phyloP scores from a whole-genome alignment of 2,329 filamentous ascomycete genomes.

The Aspergillus tanneri region DNA sequence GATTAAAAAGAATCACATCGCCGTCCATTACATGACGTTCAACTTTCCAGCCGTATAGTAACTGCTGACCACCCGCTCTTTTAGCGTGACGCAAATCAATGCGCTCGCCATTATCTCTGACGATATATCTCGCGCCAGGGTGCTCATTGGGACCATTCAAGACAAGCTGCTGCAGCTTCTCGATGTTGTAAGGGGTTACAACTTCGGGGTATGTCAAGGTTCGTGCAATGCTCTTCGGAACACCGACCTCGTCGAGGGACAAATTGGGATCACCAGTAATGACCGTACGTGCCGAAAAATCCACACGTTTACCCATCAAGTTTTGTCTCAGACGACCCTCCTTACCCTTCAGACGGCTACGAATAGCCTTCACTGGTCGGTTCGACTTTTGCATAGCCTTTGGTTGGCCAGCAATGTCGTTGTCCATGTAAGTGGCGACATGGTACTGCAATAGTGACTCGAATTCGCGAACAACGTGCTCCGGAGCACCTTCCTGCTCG shows the following conservation, averaged over 20 bases:
- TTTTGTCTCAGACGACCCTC: conserved; percentile 97
- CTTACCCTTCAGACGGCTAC: conserved; percentile 97
- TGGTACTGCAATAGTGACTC: conserved; percentile 93
- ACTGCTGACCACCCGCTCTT: conserved; percentile 72
- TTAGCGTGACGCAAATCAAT: conserved; percentile 95
- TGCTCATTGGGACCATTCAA: conserved; percentile 93
- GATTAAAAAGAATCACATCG: conserved; percentile 99
- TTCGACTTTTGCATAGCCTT: conserved; percentile 96
- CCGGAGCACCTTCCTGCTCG: conserved; percentile 84
- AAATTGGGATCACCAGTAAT: conserved; percentile 98
- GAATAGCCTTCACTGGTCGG: conserved; percentile 92
- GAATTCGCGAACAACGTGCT: conserved; percentile 88
- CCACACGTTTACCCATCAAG: conserved; percentile 98
- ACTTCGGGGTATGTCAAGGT: conserved; percentile 96
- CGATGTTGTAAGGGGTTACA: conserved; percentile 96
- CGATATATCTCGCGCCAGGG: conserved; percentile 94
- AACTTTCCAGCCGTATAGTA: conserved; percentile 98
- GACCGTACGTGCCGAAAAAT: conserved; percentile 98
- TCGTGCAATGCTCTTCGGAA: conserved; percentile 87
- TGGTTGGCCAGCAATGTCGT: conserved; percentile 93
- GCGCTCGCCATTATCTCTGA: conserved; percentile 86
- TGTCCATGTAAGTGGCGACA: conserved; percentile 99
- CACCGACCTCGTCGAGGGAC: conserved; percentile 94
- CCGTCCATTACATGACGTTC: conserved; percentile 95
- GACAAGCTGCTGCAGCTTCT: conserved; percentile 83